Percentiles rank a stretch among this genome's conserved stretches.
Evolutionary conservation across 768 basidiomycete species (phyloP).

Genomic region (Lactifluus volemus): DNA sequence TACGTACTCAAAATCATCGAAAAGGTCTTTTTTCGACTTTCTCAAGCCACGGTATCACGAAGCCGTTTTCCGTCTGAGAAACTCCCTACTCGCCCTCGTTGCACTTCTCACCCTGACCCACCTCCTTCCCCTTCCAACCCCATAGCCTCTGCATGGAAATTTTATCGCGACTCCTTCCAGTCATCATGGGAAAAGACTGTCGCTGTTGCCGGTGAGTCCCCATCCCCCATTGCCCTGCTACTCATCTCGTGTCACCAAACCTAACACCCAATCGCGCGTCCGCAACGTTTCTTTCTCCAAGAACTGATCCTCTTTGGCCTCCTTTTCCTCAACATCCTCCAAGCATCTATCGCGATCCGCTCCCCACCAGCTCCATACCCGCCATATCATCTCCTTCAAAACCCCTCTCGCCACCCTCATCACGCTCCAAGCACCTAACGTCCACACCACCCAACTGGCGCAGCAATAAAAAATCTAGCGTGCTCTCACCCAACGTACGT

Average conservation of each 20-base stretch:
- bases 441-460: constrained; percentile 10
- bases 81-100: constrained; percentile 12
- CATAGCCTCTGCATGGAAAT: constrained; percentile 15
- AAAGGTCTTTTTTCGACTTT: constrained; percentile 9
- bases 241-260: no score
- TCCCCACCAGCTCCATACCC: constrained; percentile 12
- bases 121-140: constrained; percentile 19
- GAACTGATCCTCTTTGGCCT: constrained; percentile 6
- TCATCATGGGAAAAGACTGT: constrained; percentile 13
- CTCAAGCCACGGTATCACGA: constrained; percentile 16
- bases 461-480: background rate
- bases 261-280: background rate
- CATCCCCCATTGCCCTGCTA: no score
- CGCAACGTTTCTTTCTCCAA: background rate
- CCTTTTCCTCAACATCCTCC: constrained; percentile 14
- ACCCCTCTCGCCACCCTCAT: background rate
- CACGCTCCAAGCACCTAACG: background rate
- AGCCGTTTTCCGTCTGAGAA: constrained; percentile 13
- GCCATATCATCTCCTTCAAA: constrained; percentile 11
- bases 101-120: constrained; percentile 13
- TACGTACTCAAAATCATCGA: background rate
- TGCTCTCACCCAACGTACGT: constrained; percentile 17
- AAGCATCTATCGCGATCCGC: constrained; percentile 10
- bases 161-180: constrained; percentile 16
- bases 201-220: constrained; percentile 12